Evolutionary conservation across 2,329 filamentous ascomycete genomes (phyloP), one percentile per base, ranked within the genome.

Genomic region (Ciborinia camelliae): DNA sequence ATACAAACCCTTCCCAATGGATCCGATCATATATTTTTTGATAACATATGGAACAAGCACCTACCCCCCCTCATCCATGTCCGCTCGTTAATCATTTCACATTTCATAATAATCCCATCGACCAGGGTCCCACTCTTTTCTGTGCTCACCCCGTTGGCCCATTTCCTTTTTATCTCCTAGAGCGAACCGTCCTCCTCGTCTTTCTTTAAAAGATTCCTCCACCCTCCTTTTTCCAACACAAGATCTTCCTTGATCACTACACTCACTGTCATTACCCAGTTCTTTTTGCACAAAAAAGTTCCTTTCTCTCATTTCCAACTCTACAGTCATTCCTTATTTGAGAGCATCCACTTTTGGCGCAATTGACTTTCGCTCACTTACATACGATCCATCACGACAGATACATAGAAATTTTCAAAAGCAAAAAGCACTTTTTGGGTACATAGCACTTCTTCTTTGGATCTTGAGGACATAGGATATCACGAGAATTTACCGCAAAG

Each of bases 331-430:
- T 75, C 73, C 68, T 74, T 74, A 48, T 65, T 37, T 66, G 71
- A 70, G 67, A 62, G 48, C 45, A 54, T 61, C 62, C 58, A 62
- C 64, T 48, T 65, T 58, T 67, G 68, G 73, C 73, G 70, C 61
- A 73, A 74, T 74, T 69, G 73, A 75, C 70, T 75, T 72, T 74
- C 73, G 73, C 73, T 73, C 71, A 43, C 68, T 72, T 61, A 35
- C 28, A 12, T 12, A 18, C 61, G 41, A 39, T 26, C 30, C 14
- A 57, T 50, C 61, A 57, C 23, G 20, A 28, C 62, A 18, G 52
- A 26, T 15, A 51, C 8, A 26, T n/a, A 10, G 15, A 58, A n/a
- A 39, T 57, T 14, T 37, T n/a, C 2, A 59, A 62, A 62, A 26
- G 20, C 20, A 47, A 18, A 48, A 43, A 45, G 12, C 30, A 54